These are phyloP conservation scores for Glycine latifolia DNA, from an alignment of 306 rosid genomes.

Conservation along the genomic window DNA sequence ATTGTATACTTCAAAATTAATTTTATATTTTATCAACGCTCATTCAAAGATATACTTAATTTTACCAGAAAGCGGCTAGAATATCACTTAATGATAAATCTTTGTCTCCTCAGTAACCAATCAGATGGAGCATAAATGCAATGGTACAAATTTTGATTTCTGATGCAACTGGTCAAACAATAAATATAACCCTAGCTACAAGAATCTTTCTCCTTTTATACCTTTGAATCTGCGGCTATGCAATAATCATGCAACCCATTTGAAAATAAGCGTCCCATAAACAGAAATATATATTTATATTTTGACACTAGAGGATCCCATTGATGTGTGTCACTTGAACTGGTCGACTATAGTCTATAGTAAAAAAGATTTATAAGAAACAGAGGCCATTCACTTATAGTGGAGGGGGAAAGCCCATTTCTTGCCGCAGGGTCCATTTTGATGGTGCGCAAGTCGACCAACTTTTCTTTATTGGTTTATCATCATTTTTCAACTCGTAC, in stretches of 20 bases:
- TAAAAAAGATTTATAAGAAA: constrained; percentile 33
- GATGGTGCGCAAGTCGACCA: constrained; percentile 34
- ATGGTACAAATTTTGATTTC: not conserved
- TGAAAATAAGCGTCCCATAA: not conserved
- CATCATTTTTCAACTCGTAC: not conserved
- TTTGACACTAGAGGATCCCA: no score
- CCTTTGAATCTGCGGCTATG: constrained; percentile 36
- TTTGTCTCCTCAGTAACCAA: not conserved
- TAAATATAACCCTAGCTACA: not conserved
- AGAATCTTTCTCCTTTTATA: constrained; percentile 29
- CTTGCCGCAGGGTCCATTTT: constrained; percentile 44
- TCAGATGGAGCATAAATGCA: constrained; percentile 15
- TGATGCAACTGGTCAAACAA: constrained; percentile 34
- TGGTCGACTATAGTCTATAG: constrained; percentile 10
- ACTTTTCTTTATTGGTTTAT: constrained; percentile 11
- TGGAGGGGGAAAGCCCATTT: constrained; percentile 31
- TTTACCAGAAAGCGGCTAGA: not conserved
- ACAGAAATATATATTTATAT: no score
- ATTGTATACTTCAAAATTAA: no score
- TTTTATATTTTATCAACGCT: no score
- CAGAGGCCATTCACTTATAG: constrained; percentile 45
- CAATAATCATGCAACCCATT: constrained; percentile 43
- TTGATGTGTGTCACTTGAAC: constrained; percentile 39
- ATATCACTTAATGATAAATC: not conserved
- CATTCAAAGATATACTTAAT: no score